phyloP scores from a whole-genome alignment of 2,329 filamentous ascomycete species.

The Xylaria sp. region DNA sequence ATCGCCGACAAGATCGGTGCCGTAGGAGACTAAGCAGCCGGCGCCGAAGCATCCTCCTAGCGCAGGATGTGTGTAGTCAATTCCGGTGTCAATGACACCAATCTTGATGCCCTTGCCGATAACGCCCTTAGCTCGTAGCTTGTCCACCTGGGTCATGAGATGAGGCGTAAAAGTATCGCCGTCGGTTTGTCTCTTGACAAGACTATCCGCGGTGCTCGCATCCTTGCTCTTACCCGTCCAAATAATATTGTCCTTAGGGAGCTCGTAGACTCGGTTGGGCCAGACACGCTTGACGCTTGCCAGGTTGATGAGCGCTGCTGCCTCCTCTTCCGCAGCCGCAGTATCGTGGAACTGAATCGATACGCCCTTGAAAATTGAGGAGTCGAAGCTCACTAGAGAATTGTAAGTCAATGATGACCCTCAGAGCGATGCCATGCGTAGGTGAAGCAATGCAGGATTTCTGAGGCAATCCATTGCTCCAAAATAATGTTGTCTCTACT shows the following conservation, averaged over 20 bases:
- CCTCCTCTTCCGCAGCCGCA: constrained; percentile 57
- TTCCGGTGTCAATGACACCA: constrained; percentile 65
- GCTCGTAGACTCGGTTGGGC: constrained; percentile 58
- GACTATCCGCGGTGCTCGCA: constrained; percentile 40
- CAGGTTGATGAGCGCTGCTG: constrained; percentile 55
- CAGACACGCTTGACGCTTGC: constrained; percentile 61
- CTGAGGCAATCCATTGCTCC: neutral
- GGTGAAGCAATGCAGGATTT: neutral
- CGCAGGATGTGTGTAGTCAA: constrained; percentile 72
- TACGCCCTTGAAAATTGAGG: constrained; percentile 64
- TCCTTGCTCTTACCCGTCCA: constrained; percentile 55
- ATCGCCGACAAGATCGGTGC: constrained; percentile 62
- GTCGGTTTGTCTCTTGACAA: constrained; percentile 50
- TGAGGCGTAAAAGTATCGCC: constrained; percentile 61
- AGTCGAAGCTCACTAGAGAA: constrained; percentile 57
- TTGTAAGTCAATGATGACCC: constrained; percentile 13
- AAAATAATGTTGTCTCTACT: neutral
- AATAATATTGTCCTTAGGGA: constrained; percentile 59
- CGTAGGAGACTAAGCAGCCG: constrained; percentile 67
- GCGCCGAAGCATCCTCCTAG: constrained; percentile 72
- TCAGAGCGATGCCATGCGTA: neutral
- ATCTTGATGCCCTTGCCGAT: constrained; percentile 65
- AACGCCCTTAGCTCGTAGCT: constrained; percentile 60
- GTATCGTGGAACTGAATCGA: constrained; percentile 64
- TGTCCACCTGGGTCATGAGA: constrained; percentile 67